A percentile compares a stretch with the other conserved stretches of the same genome.
phyloP scores from a whole-genome alignment of 129 eudicot species.

The Dittrichia graveolens region DNA sequence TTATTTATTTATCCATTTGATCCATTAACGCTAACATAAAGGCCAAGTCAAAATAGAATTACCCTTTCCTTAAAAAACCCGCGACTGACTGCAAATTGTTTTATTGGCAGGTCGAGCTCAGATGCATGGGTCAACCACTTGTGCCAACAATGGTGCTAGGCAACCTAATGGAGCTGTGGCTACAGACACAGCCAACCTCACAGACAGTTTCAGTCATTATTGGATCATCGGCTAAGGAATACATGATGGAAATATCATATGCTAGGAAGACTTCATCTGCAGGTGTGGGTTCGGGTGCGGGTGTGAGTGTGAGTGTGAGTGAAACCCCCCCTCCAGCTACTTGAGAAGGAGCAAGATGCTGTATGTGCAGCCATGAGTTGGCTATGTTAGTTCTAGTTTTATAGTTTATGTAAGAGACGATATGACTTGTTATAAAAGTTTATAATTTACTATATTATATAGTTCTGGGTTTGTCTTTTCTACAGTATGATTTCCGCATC shows the following conservation, averaged over 20 bases:
- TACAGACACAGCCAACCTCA: conserved; percentile 54
- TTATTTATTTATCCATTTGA: neutral
- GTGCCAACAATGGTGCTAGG: conserved; percentile 56
- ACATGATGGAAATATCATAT: conserved; percentile 78
- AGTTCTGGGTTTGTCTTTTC: conserved; percentile 30
- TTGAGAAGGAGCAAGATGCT: conserved; percentile 6
- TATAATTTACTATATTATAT: conserved; percentile 19
- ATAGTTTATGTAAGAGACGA: conserved; percentile 29
- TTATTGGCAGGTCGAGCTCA: conserved; percentile 58
- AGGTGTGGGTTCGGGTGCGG: conserved; percentile 3
- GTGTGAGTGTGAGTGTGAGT: neutral
- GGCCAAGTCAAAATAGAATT: no score
- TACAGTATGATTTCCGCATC: conserved; percentile 1
- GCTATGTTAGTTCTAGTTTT: conserved; percentile 24
- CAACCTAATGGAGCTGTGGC: conserved; percentile 73
- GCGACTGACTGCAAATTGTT: conserved; percentile 1
- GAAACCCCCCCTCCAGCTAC: neutral
- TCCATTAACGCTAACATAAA: no score
- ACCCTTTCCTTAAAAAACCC: neutral
- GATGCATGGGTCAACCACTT: conserved; percentile 71
- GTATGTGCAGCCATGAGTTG: conserved; percentile 10
- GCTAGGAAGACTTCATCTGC: conserved; percentile 43
- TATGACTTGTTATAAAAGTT: conserved; percentile 21
- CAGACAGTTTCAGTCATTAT: conserved; percentile 51
- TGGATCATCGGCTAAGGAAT: conserved; percentile 87